phyloP scores from a whole-genome alignment of 2,329 filamentous ascomycete genomes.

The Trichoderma koningiopsis region DNA sequence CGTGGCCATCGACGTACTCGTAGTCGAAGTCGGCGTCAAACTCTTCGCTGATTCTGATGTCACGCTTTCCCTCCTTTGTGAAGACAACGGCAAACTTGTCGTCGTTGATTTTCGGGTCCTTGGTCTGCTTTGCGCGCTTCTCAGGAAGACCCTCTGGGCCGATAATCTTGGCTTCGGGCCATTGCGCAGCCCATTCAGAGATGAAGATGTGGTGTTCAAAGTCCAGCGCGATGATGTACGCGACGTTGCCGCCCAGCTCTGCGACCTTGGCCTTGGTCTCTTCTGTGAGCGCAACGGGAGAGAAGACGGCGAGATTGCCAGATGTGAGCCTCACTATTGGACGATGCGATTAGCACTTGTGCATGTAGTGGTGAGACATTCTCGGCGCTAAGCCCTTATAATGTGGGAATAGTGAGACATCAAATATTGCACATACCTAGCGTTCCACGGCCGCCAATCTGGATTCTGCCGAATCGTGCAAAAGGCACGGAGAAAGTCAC shows the following conservation, averaged over 20 bases:
- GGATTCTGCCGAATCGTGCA: conserved; percentile 73
- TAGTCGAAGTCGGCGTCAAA: conserved; percentile 86
- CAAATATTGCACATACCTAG: conserved; percentile 57
- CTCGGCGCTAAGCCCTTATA: not conserved
- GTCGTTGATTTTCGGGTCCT: conserved; percentile 47
- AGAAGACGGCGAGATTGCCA: conserved; percentile 84
- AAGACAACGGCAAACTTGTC: conserved; percentile 70
- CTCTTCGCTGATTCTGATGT: conserved; percentile 65
- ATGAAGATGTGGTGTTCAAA: conserved; percentile 95
- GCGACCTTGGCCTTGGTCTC: conserved; percentile 66
- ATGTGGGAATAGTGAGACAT: conserved; percentile 29
- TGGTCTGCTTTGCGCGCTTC: conserved; percentile 64
- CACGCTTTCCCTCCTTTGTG: conserved; percentile 56
- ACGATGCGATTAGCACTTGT: not conserved
- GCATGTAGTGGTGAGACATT: not conserved
- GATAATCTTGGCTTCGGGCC: conserved; percentile 76
- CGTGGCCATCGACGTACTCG: conserved; percentile 79
- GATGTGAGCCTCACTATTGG: conserved; percentile 73
- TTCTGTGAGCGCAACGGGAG: conserved; percentile 81
- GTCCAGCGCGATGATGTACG: conserved; percentile 86
- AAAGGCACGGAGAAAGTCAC: conserved; percentile 84
- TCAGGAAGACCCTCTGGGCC: conserved; percentile 81
- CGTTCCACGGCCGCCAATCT: conserved; percentile 85
- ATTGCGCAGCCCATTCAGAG: conserved; percentile 78
- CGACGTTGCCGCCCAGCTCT: conserved; percentile 68